Conservation (phyloP, 1,284 basidiomycete genomes). For the Ceratobasidium sp. region DNA sequence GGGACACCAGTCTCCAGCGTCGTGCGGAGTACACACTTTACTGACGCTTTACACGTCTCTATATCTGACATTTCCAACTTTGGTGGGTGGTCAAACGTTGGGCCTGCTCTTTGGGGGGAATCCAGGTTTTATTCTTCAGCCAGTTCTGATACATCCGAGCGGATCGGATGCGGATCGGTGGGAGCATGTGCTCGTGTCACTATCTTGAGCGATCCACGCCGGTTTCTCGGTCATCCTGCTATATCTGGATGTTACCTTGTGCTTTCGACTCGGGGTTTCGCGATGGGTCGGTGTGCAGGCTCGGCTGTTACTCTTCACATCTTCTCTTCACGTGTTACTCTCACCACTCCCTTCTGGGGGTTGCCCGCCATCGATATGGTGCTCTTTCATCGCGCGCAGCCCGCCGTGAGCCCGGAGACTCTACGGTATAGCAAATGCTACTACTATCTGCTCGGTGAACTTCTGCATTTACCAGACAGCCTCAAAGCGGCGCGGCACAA, state of each 20-base stretch:
- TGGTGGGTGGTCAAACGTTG: background rate
- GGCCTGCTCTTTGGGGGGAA: background rate
- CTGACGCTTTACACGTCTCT: conserved; percentile 24
- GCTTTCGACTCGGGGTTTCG: background rate
- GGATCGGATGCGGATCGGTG: background rate
- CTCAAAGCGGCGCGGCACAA: no score
- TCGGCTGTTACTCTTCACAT: conserved; percentile 5
- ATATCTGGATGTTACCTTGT: background rate
- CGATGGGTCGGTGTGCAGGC: background rate
- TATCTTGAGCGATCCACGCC: background rate
- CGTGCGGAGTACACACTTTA: conserved; percentile 3
- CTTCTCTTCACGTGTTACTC: background rate
- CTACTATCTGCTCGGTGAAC: no score
- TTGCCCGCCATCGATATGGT: no score
- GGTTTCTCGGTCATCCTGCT: background rate
- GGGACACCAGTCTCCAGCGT: conserved; percentile 2
- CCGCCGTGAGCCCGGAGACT: no score
- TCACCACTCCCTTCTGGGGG: no score
- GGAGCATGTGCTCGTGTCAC: background rate
- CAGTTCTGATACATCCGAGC: background rate
- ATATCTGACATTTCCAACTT: conserved; percentile 17
- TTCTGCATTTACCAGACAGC: no score
- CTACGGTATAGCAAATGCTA: no score
- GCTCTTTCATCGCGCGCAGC: no score
- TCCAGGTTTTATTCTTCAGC: background rate